Evolutionary conservation across 2,329 filamentous ascomycete genomes (phyloP).

Genomic region (Graphilbum fragrans): DNA sequence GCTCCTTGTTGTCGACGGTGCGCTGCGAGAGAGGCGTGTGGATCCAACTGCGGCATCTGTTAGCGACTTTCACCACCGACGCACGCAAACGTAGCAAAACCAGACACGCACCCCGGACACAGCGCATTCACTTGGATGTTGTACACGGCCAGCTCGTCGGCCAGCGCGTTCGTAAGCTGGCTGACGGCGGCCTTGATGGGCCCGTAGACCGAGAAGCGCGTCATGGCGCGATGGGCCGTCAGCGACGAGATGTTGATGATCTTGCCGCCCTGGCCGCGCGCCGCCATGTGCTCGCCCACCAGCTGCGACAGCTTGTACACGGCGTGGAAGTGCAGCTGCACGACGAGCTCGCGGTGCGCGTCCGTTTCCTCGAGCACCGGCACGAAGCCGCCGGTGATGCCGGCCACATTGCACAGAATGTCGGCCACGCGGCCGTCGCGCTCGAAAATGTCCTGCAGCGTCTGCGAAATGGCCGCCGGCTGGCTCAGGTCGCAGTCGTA

Average conservation of each 20-base stretch:
- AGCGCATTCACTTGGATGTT: slow-evolving; percentile 9
- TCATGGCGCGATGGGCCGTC: slow-evolving; percentile 8
- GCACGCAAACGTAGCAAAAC: too few relatives aligned
- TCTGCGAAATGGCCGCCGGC: background rate
- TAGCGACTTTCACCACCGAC: too few relatives aligned
- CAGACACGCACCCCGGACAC: slow-evolving; percentile 6
- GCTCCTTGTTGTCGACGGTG: slow-evolving; percentile 30
- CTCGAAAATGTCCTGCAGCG: background rate
- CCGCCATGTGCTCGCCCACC: slow-evolving; percentile 7
- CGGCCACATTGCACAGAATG: slow-evolving; percentile 11
- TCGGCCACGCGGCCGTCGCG: background rate
- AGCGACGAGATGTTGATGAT: slow-evolving; percentile 12
- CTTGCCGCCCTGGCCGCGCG: slow-evolving; percentile 8
- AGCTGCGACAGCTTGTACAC: slow-evolving; percentile 8
- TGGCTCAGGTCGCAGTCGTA: background rate
- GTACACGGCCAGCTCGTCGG: slow-evolving; percentile 9
- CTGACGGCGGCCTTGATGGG: slow-evolving; percentile 10
- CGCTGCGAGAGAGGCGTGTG: slow-evolving; percentile 5
- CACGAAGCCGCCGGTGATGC: slow-evolving; percentile 9
- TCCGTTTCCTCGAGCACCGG: slow-evolving; percentile 9
- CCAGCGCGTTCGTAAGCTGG: slow-evolving; percentile 10
- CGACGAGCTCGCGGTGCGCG: slow-evolving; percentile 7
- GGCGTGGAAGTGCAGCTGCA: slow-evolving; percentile 8
- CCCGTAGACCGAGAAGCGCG: slow-evolving; percentile 10
- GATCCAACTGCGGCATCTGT: slow-evolving; percentile 9